phyloP scores from a whole-genome alignment of 2,329 filamentous ascomycete genomes.

The Apiospora sp. region DNA sequence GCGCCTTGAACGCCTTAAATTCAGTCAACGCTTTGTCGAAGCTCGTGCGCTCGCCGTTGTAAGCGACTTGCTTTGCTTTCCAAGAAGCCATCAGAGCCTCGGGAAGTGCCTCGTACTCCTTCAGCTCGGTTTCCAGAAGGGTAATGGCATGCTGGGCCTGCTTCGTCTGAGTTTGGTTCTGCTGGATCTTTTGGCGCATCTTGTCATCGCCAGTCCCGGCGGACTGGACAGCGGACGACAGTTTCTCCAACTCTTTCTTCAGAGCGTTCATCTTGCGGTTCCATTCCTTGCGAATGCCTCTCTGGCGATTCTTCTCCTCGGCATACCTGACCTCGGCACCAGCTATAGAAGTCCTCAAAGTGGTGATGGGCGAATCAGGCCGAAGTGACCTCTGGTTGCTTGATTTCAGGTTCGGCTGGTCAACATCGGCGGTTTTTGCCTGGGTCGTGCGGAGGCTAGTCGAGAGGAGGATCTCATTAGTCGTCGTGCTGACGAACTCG shows the following conservation, averaged over 20 bases:
- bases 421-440: conserved; percentile 53
- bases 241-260: conserved; percentile 77
- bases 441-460: conserved; percentile 74
- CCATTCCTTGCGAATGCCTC: conserved; percentile 77
- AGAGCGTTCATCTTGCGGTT: conserved; percentile 72
- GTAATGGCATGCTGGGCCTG: conserved; percentile 66
- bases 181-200: conserved; percentile 75
- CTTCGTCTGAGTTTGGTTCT: conserved; percentile 77
- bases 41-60: conserved; percentile 63
- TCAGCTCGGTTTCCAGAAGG: conserved; percentile 66
- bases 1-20: conserved; percentile 66
- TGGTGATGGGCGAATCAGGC: conserved; percentile 79
- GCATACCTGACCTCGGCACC: conserved; percentile 74
- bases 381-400: conserved; percentile 66
- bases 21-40: conserved; percentile 65
- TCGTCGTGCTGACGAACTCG: conserved; percentile 76
- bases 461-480: conserved; percentile 72
- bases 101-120: conserved; percentile 69
- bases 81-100: conserved; percentile 67
- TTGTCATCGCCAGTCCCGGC: conserved; percentile 79
- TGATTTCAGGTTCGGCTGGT: conserved; percentile 43
- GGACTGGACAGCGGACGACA: conserved; percentile 71
- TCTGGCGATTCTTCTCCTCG: conserved; percentile 74
- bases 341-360: conserved; percentile 78
- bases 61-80: conserved; percentile 60